A percentile compares a stretch with the other conserved stretches of the same genome.
phyloP scores from a whole-genome alignment of 805 yeast genomes.

The Saccharomycopsis sp. region DNA sequence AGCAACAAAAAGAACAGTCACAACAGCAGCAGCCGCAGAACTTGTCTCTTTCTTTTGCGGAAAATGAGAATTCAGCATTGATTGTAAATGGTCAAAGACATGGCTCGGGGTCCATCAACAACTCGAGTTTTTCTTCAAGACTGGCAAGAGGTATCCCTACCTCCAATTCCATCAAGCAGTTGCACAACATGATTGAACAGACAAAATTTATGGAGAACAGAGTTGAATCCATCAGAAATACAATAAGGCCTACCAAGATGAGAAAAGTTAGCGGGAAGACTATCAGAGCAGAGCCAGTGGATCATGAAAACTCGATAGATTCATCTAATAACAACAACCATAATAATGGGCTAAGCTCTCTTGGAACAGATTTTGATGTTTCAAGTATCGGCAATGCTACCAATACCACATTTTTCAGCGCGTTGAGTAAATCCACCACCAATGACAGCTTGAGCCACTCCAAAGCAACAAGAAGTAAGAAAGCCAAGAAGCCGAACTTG shows the following conservation, averaged over 20 bases:
- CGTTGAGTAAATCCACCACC: constrained; percentile 16
- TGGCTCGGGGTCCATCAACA: not conserved
- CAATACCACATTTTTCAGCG: constrained; percentile 7
- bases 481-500: constrained; percentile 8
- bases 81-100: not conserved
- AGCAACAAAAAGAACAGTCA: not conserved
- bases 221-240: constrained; percentile 24
- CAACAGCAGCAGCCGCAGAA: not conserved
- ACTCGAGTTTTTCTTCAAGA: not conserved
- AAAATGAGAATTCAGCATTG: not conserved
- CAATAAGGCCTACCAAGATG: constrained; percentile 21
- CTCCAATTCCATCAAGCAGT: constrained; percentile 26
- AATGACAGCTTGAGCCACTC: constrained; percentile 17
- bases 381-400: constrained; percentile 4
- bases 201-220: constrained; percentile 26
- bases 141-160: constrained; percentile 20
- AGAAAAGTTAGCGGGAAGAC: constrained; percentile 18
- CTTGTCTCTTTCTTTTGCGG: constrained; percentile 1
- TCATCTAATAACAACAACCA: not conserved
- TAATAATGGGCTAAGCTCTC: not conserved
- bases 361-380: not conserved
- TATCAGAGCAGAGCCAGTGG: constrained; percentile 14
- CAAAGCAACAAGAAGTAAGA: constrained; percentile 10
- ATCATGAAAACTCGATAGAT: constrained; percentile 5
- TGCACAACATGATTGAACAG: constrained; percentile 27